Base-by-base conservation (phyloP, 73 alveolate species). In the Symbiodinium pilosum region DNA sequence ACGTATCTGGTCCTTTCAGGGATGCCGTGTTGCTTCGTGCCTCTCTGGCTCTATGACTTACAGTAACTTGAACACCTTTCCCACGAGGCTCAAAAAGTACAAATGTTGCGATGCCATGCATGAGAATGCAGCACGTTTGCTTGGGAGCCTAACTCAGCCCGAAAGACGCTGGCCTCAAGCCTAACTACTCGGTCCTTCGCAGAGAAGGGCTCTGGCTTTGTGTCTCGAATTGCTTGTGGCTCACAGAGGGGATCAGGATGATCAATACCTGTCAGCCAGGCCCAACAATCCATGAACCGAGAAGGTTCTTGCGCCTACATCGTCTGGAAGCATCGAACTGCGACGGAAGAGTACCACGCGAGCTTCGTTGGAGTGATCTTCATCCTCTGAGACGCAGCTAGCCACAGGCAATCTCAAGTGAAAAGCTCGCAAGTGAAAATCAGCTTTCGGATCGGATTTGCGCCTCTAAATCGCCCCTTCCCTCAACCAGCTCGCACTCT, bases 201-300 rank as follows among this genome's bases (percentile, higher is more conserved):
- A 20, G 38, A n/a, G 52, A 91, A 91, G 56, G 98, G 84, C 71
- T 43, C 92, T 93, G 98, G 92, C 93, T 43, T 75, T 41, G 98
- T 93, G 71, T 93, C 98, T 2, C 98, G 54, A n/a, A 93, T 81
- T 36, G 98, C 98, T 77, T 81, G 91, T 8, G 98, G 98, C 98
- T 93, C 98, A 26, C 98, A 93, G 38, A 93, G 98, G 18, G 91
- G 85, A 32, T 93, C 98, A 0, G 98, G 98, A 52, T 93, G 98
- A 39, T 86, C 83, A 52, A 44, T 69, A 18, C 98, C 98, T 93
- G 92, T 21, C 47, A 11, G 16, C 93, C 0, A 20, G 36, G 20
- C 30, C 32, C 42, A 41, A 73, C n/a, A n/a, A n/a, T n/a, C n/a
- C n/a, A 1, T 32, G 21, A 73, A 73, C 20, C 43, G 52, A 32